phyloP scores from a whole-genome alignment of 805 yeast species.

The Barnettozyma vustinii region DNA sequence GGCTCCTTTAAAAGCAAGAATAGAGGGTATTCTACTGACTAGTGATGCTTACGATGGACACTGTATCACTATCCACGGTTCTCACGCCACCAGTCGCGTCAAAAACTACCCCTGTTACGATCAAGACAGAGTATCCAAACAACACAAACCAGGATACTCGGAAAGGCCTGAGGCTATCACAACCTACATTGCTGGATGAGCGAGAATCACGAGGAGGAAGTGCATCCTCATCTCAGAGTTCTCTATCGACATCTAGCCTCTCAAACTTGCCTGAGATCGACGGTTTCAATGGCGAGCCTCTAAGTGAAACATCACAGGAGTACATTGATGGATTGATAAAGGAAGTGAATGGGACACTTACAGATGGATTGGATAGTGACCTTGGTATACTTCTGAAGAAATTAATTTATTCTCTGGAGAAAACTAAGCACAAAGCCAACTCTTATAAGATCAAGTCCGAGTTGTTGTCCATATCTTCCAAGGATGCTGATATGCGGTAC shows the following conservation, averaged over 20 bases:
- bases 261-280: background rate
- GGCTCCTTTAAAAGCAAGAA: background rate
- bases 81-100: background rate
- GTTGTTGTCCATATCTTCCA: conserved; percentile 37
- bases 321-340: conserved; percentile 4
- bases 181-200: background rate
- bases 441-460: conserved; percentile 33
- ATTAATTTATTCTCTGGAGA: conserved; percentile 19
- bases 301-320: background rate
- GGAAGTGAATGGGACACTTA: background rate
- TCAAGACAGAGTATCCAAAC: background rate
- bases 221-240: background rate
- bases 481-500: conserved; percentile 39
- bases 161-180: background rate
- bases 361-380: conserved; percentile 7
- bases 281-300: background rate
- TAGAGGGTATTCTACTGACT: background rate
- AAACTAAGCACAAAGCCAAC: conserved; percentile 27
- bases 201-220: background rate
- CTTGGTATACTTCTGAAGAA: conserved; percentile 13
- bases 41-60: background rate
- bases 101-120: background rate
- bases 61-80: background rate
- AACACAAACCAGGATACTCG: background rate
- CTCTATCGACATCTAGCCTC: background rate